Base-by-base conservation (phyloP, 139 green algal species). In the Ettlia oleoabundans region DNA sequence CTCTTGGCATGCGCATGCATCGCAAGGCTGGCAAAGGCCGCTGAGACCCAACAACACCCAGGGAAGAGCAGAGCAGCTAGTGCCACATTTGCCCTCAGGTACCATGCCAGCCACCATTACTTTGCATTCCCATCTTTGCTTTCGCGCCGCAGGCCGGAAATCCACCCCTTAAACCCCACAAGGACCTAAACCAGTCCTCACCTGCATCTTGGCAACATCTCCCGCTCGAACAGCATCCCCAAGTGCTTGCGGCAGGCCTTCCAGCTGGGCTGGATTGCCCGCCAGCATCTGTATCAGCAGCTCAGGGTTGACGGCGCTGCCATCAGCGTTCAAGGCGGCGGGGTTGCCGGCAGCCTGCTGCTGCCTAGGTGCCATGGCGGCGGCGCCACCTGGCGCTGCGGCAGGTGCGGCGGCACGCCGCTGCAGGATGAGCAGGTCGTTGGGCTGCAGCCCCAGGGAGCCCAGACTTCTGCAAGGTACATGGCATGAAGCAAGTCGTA, bases 401-500 rank as follows among this genome's bases (percentile, higher is more conserved):
- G 37, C 32, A 1, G 32, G 64, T 42, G 43, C 76, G 38, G 55
- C 69, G 21, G 42, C 63, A 63, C 67, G 58, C 40, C 32, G 86
- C 43, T 88, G 38, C 47, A 95, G 82, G 79, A 92, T 85, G 2
- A 96, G 41, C 61, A 97, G 86, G 68, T 96, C 92, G 32, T 89
- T 88, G 22, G 90, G 66, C 26, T 84, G 53, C 0, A 96, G 43
- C 26, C 92, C 89, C 1, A 76, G 64, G 4, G 77, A 68, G 7
- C 78, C 65, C 2, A 96, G 82, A 4, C 85, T 90, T 5, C 32
- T 85, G 78, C 51, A 86, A 90, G 83, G n/a, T n/a, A n/a, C 80
- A 63, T 55, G 61, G 3, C 40, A n/a, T 7, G 21, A 41, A 7
- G 19, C 21, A 7, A 7, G 32, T 43, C n/a, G n/a, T n/a, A n/a